These are phyloP conservation scores for Parasarocladium wereldwijsianum DNA, from an alignment of 2,329 filamentous ascomycete species.

Conservation along the genomic window DNA sequence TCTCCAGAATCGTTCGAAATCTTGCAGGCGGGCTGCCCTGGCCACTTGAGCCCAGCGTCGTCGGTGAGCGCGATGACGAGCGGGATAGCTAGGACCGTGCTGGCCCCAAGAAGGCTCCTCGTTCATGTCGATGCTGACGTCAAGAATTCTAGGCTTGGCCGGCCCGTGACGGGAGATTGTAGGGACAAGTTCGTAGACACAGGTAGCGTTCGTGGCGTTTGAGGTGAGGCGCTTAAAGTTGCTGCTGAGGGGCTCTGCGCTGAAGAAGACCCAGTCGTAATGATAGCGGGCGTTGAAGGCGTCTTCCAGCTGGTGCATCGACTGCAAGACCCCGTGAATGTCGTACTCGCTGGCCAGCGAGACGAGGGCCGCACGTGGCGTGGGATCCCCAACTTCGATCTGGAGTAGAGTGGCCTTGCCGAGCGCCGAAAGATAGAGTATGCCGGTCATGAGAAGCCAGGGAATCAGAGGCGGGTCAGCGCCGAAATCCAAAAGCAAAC, in stretches of 20 bases:
- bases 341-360: slow-evolving; percentile 17
- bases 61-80: slow-evolving; percentile 54
- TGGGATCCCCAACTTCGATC: slow-evolving; percentile 9
- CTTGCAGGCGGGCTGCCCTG: slow-evolving; percentile 53
- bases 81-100: not conserved
- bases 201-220: slow-evolving; percentile 55
- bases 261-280: slow-evolving; percentile 85
- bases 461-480: too few relatives aligned
- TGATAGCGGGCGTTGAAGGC: slow-evolving; percentile 67
- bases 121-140: too few relatives aligned
- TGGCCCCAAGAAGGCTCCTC: too few relatives aligned
- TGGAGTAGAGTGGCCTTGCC: slow-evolving; percentile 8
- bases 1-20: slow-evolving; percentile 46
- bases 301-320: slow-evolving; percentile 39
- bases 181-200: slow-evolving; percentile 48
- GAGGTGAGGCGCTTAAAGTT: slow-evolving; percentile 58
- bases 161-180: not conserved
- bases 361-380: slow-evolving; percentile 17
- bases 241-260: slow-evolving; percentile 62
- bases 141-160: too few relatives aligned
- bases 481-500: too few relatives aligned
- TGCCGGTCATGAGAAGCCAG: slow-evolving; percentile 7
- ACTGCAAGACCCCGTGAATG: slow-evolving; percentile 15
- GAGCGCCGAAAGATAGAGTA: slow-evolving; percentile 11
- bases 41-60: slow-evolving; percentile 81